Evolutionary conservation across 1,284 basidiomycete species (phyloP).

Genomic region (Pseudozyma pruni): DNA sequence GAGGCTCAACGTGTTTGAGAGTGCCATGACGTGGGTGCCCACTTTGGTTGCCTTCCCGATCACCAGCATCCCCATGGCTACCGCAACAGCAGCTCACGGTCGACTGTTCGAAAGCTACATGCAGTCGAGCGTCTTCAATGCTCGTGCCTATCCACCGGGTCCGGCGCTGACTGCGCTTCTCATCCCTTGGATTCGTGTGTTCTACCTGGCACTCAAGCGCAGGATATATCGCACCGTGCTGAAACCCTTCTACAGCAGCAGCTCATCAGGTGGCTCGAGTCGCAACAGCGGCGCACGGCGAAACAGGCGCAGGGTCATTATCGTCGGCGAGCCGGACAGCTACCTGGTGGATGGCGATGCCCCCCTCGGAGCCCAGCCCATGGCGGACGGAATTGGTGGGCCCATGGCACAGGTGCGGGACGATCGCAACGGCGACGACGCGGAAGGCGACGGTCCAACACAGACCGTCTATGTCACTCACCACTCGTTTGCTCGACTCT

Average conservation of each 20-base stretch:
- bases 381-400: constrained; percentile 17
- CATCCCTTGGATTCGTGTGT: constrained; percentile 58
- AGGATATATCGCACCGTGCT: constrained; percentile 48
- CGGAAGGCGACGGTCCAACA: constrained; percentile 7
- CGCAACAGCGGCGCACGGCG: constrained; percentile 10
- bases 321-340: constrained; percentile 43
- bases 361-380: constrained; percentile 5
- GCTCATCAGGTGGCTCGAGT: constrained; percentile 1
- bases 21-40: constrained; percentile 57
- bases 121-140: constrained; percentile 16
- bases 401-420: constrained; percentile 22
- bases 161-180: constrained; percentile 53
- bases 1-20: constrained; percentile 55
- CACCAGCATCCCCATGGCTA: constrained; percentile 26
- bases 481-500: constrained; percentile 48
- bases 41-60: constrained; percentile 54
- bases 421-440: constrained; percentile 7
- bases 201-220: constrained; percentile 58
- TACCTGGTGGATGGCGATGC: constrained; percentile 34
- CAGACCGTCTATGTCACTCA: constrained; percentile 55
- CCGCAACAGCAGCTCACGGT: constrained; percentile 15
- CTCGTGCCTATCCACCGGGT: constrained; percentile 49
- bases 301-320: constrained; percentile 27
- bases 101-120: constrained; percentile 26
- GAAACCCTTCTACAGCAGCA: constrained; percentile 27